phyloP scores from a whole-genome alignment of 305 asterid species.

The Andrographis paniculata region DNA sequence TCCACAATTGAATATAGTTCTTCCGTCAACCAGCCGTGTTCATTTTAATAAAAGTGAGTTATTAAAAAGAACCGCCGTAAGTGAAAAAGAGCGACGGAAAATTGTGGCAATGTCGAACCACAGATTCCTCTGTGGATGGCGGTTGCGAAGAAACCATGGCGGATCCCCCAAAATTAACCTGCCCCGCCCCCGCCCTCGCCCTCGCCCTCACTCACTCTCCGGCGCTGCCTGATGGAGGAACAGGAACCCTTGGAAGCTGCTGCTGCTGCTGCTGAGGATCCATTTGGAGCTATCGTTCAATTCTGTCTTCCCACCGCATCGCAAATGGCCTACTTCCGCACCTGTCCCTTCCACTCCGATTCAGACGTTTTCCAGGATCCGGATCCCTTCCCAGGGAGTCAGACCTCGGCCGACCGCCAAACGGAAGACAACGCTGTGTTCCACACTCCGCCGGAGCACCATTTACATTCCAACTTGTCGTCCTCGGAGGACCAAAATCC shows the following conservation, averaged over 20 bases:
- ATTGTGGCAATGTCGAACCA: no score
- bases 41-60: no score
- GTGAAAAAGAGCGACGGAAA: no score
- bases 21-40: no score
- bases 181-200: no score
- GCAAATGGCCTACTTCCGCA: slow-evolving; percentile 28
- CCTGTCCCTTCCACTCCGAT: slow-evolving; percentile 18
- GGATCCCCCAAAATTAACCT: no score
- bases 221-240: no score
- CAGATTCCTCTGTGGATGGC: no score
- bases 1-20: no score
- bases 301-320: slow-evolving; percentile 25
- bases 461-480: slow-evolving; percentile 16
- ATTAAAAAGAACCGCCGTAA: no score
- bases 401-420: slow-evolving; percentile 6
- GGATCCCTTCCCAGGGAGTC: slow-evolving; percentile 28
- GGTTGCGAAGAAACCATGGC: no score
- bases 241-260: slow-evolving; percentile 24
- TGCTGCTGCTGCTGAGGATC: slow-evolving; percentile 29
- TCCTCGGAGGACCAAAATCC: slow-evolving; percentile 31
- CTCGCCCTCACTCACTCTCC: no score
- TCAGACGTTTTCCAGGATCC: slow-evolving; percentile 27
- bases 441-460: slow-evolving; percentile 51
- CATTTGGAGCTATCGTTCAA: slow-evolving; percentile 16
- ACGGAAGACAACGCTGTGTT: slow-evolving; percentile 20